Percentiles rank a stretch among this genome's conserved stretches.
Evolutionary conservation across 257 asterid genomes (phyloP).

Genomic region (Solanum stenotomum): DNA sequence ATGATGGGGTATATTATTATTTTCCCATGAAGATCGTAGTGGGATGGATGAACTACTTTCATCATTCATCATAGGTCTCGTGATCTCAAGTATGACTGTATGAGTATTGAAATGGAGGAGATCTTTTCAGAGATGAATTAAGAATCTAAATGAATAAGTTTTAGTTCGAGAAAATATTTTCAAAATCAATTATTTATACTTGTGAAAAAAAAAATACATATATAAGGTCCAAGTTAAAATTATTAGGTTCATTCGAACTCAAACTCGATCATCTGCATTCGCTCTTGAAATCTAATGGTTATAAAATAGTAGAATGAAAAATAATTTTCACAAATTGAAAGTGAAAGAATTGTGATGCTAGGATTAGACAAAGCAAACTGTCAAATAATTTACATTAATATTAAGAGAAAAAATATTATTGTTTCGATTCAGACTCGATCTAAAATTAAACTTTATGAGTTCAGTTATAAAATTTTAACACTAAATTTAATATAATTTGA

Average conservation of each 20-base stretch:
- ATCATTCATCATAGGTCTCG: background rate
- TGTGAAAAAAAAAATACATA: background rate
- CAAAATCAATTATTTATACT: background rate
- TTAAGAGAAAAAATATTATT: background rate
- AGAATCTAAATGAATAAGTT: background rate
- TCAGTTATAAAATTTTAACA: background rate
- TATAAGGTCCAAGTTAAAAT: background rate
- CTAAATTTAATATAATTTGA: background rate
- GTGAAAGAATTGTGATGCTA: constrained; percentile 11
- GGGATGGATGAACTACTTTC: background rate
- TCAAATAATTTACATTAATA: background rate
- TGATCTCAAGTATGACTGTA: background rate
- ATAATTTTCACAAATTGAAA: background rate
- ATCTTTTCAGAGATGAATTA: background rate
- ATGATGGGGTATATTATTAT: background rate
- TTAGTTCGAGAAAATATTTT: background rate
- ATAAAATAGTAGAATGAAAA: background rate
- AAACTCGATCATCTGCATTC: background rate
- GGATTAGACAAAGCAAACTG: constrained; percentile 16
- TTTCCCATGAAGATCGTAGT: background rate
- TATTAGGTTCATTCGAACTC: background rate
- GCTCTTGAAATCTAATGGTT: background rate
- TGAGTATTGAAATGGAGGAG: background rate
- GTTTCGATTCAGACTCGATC: background rate
- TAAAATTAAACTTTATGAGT: background rate